Percentiles rank a stretch among this genome's conserved stretches.
These are phyloP conservation scores for Aspergillus tubingensis DNA, from an alignment of 2,329 filamentous ascomycete genomes.

Conservation along the genomic window DNA sequence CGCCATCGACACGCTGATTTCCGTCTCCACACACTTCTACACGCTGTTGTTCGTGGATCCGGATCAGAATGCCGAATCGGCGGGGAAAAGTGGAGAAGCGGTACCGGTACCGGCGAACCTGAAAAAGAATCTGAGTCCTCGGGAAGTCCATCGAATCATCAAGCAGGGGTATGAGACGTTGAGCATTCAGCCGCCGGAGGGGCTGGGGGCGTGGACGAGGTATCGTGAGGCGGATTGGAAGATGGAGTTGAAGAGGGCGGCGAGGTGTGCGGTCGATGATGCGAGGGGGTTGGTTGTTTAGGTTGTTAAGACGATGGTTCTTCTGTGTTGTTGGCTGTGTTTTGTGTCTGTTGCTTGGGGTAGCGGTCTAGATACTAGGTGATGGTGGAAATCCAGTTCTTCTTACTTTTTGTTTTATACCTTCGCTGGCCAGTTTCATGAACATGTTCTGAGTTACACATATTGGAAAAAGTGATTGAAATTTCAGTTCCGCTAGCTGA, in stretches of 20 bases:
- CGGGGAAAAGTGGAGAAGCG: constrained; percentile 22
- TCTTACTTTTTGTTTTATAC: neutral
- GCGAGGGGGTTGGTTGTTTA: constrained; percentile 53
- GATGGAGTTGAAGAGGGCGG: constrained; percentile 81
- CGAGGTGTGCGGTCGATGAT: constrained; percentile 74
- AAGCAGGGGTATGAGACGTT: constrained; percentile 95
- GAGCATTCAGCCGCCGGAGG: constrained; percentile 85
- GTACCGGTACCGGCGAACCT: constrained; percentile 34
- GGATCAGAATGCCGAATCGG: constrained; percentile 48
- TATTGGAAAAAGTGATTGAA: neutral
- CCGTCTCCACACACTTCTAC: constrained; percentile 79
- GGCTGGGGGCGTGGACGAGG: constrained; percentile 79
- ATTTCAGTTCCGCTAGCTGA: constrained; percentile 2
- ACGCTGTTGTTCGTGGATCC: constrained; percentile 62
- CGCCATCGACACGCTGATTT: constrained; percentile 81
- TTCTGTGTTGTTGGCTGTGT: neutral
- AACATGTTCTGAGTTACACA: too few relatives aligned
- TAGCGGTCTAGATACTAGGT: neutral
- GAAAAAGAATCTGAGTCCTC: constrained; percentile 73
- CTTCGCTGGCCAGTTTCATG: neutral
- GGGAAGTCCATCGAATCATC: constrained; percentile 86
- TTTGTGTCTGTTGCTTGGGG: neutral
- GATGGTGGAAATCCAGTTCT: neutral
- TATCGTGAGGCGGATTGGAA: constrained; percentile 88
- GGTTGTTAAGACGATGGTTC: neutral